Evolutionary conservation across 768 basidiomycete genomes (phyloP).

Genomic region (Lactarius quietus): DNA sequence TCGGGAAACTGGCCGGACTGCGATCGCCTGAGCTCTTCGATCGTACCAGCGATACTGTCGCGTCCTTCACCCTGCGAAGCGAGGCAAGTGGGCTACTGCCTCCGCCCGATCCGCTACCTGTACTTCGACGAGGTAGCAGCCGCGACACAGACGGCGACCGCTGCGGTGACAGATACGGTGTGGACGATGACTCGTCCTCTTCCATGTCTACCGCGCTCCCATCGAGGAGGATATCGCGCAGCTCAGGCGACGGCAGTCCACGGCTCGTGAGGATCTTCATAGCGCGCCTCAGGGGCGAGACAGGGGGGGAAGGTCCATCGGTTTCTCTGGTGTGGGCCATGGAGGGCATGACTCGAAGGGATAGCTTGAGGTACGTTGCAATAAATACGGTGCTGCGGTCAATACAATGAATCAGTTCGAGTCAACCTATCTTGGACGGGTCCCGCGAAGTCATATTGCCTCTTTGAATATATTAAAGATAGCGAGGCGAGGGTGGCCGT

Average conservation of each 20-base stretch:
- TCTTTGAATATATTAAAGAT: slow-evolving; percentile 7
- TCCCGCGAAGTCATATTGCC: neutral
- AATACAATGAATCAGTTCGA: slow-evolving; percentile 1
- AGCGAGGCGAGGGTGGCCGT: neutral
- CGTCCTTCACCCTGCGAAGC: neutral
- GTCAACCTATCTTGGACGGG: slow-evolving; percentile 1
- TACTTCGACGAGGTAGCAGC: neutral
- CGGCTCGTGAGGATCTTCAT: slow-evolving; percentile 25
- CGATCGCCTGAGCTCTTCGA: slow-evolving; percentile 10
- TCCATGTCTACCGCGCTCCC: slow-evolving; percentile 13
- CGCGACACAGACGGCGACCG: neutral
- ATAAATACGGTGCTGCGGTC: neutral
- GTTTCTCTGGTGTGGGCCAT: slow-evolving; percentile 7
- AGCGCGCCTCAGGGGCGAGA: slow-evolving; percentile 25
- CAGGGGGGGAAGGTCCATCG: neutral
- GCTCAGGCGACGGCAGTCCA: slow-evolving; percentile 21
- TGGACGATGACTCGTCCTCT: slow-evolving; percentile 12
- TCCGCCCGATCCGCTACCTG: neutral
- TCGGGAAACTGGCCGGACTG: slow-evolving; percentile 12
- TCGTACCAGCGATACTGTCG: slow-evolving; percentile 19
- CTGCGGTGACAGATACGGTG: slow-evolving; percentile 5
- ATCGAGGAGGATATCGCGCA: neutral
- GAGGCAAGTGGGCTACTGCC: slow-evolving; percentile 8
- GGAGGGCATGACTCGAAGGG: neutral
- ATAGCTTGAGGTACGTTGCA: neutral